Percentiles rank a stretch among this genome's conserved stretches.
These are phyloP conservation scores for Penicillium egyptiacum DNA, from an alignment of 495 filamentous ascomycete genomes.

Conservation along the genomic window DNA sequence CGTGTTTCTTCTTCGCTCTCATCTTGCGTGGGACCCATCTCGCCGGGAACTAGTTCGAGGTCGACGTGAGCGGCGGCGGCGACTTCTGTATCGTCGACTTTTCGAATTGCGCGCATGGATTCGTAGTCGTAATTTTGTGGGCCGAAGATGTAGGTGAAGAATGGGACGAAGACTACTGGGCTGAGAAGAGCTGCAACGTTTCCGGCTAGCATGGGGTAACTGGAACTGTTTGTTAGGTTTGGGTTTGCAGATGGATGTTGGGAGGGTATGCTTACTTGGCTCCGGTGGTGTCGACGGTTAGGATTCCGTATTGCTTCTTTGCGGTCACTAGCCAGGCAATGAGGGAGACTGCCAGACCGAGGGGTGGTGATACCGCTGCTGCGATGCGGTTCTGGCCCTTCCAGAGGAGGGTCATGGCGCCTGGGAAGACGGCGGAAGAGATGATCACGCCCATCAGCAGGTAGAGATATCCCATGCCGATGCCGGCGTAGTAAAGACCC, in stretches of 20 bases:
- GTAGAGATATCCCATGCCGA: slow-evolving; percentile 76
- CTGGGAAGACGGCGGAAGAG: slow-evolving; percentile 79
- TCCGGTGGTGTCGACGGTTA: slow-evolving; percentile 75
- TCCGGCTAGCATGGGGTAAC: slow-evolving; percentile 85
- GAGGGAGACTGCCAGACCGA: slow-evolving; percentile 74
- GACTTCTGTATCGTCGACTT: slow-evolving; percentile 79
- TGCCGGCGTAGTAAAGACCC: slow-evolving; percentile 69
- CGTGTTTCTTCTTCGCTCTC: slow-evolving; percentile 61
- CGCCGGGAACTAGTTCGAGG: slow-evolving; percentile 66
- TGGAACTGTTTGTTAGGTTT: slow-evolving; percentile 16
- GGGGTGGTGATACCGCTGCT: slow-evolving; percentile 69
- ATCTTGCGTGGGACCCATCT: slow-evolving; percentile 33
- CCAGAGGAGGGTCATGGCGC: slow-evolving; percentile 79
- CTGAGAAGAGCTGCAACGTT: slow-evolving; percentile 80
- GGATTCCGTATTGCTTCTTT: slow-evolving; percentile 68
- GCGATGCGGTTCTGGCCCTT: slow-evolving; percentile 78
- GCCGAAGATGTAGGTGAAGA: slow-evolving; percentile 74
- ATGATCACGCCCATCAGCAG: slow-evolving; percentile 93
- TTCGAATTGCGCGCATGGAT: slow-evolving; percentile 80
- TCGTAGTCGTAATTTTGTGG: slow-evolving; percentile 87
- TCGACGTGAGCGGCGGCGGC: slow-evolving; percentile 68
- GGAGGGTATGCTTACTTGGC: slow-evolving; percentile 54
- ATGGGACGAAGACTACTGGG: slow-evolving; percentile 73
- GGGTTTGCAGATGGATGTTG: background rate
- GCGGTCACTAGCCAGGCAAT: slow-evolving; percentile 91